Evolutionary conservation across 495 filamentous ascomycete genomes (phyloP), one percentile per base, ranked within the genome.

Genomic region (Penicillium pulvis): DNA sequence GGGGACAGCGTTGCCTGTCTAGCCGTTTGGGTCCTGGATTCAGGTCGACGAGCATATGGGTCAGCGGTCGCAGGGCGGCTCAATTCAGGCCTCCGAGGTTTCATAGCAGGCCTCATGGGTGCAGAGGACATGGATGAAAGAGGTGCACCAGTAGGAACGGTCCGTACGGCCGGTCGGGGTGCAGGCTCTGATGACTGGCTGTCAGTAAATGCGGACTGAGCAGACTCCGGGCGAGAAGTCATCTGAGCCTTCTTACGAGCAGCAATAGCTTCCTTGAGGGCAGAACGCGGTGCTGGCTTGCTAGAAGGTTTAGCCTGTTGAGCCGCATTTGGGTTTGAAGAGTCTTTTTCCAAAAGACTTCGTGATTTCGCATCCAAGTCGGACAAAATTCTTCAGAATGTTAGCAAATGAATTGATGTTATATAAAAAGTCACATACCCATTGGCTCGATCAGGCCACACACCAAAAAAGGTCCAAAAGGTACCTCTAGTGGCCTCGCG

Each of bases 401-500:
- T 76, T 72, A 78, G 75, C 60, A 63, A 46, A 31, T 50, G 57
- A 42, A 30, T 28, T 30, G 12, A 39, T 30, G 20, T 31, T 20
- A 33, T 19, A 54, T 6, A 16, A 36, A 12, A 26, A 55, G 41
- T 23, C 9, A 77, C 85, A 76, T 76, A 91, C 87, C 74, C 74
- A 59, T 92, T 84, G n/a, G 90, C 90, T 62, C 79, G 85, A 6
- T 86, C 82, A 0, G 90, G 87, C 92, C 92, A 98, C 19, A 90
- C 82, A 16, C 67, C 68, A 11, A 83, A 81, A 74, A 92, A 97
- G 1, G 79, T 80, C 92, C 93, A 97, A 69, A 89, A 98, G 3
- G 91, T 90, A 31, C 81, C 76, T 62, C 94, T 85, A 83, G 90
- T 91, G 28, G 83, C 84, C 71, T 95, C 90, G 60, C 93, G 83